Base-by-base conservation (phyloP, 345 rosid genomes). In the Hibiscus syriacus region DNA sequence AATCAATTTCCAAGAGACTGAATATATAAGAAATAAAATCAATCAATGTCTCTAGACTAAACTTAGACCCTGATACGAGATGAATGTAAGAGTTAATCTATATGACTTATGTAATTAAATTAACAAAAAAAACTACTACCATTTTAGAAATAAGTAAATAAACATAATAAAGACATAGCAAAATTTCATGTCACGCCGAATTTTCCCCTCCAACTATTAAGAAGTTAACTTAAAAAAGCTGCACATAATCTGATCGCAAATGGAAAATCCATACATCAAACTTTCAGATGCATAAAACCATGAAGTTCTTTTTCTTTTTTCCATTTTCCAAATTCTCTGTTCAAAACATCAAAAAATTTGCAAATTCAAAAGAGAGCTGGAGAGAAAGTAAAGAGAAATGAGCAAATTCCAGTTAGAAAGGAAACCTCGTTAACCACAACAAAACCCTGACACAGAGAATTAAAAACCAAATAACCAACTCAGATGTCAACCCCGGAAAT, bases 381-480 rank as follows among this genome's bases (percentile, higher is more conserved):
- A n/a, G n/a, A 25, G 9, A 41, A 49, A 8, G 11, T 1, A 19
- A 12, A 49, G 19, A 32, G 23, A 34, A 27, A 19, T 30, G 13
- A 12, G 26, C 29, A 50, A 34, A 22, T 29, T 48, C 39, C 29
- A 6, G 14, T 20, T 10, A 23, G 16, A 23, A 29, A 41, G 30
- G 12, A 48, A 57, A 50, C 55, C 19, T 59, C 76, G 53, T 58
- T 80, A 78, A 76, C 84, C 79, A 70, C 73, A 67, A 49, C 57
- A 76, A 83, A 76, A 78, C 76, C 80, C 82, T 66, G 64, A 45
- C 52, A 45, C 10, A n/a, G 2, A 54, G 64, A 74, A 76, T 72
- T 70, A 55, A 57, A 69, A 46, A 41, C 63, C 58, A 67, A 30
- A 46, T 17, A 63, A 46, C 56, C 27, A 65, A 20, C 36, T 64